Evolutionary conservation across 2,329 filamentous ascomycete genomes (phyloP).

Genomic region (Paraconiothyrium brasiliense): DNA sequence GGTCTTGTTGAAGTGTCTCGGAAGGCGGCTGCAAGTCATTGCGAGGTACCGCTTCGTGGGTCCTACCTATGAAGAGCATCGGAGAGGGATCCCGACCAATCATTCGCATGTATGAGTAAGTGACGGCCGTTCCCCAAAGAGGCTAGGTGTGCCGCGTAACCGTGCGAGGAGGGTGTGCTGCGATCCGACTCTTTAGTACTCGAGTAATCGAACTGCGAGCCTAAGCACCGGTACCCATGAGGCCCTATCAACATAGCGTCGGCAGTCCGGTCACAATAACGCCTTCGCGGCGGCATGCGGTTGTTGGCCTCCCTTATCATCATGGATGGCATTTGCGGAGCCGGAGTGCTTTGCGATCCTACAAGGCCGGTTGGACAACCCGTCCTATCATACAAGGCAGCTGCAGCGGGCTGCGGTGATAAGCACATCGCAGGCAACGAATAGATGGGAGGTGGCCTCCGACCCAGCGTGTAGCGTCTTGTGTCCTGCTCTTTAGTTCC

Average conservation of each 20-base stretch:
- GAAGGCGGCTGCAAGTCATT: neutral
- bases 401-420: neutral
- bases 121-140: neutral
- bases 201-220: no score
- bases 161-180: no score
- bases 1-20: neutral
- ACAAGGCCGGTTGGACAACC: neutral
- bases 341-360: neutral
- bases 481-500: neutral
- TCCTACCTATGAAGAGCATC: neutral
- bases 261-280: no score
- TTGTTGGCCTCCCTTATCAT: neutral
- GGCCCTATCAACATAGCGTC: no score
- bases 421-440: neutral
- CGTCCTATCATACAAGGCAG: neutral
- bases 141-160: neutral
- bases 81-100: neutral
- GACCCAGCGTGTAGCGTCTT: neutral
- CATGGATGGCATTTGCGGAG: neutral
- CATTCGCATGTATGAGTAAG: neutral
- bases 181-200: no score
- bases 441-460: neutral
- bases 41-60: neutral
- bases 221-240: no score
- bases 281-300: neutral